Base-by-base conservation (phyloP, 305 asterid genomes). In the Salvia sclarea region DNA sequence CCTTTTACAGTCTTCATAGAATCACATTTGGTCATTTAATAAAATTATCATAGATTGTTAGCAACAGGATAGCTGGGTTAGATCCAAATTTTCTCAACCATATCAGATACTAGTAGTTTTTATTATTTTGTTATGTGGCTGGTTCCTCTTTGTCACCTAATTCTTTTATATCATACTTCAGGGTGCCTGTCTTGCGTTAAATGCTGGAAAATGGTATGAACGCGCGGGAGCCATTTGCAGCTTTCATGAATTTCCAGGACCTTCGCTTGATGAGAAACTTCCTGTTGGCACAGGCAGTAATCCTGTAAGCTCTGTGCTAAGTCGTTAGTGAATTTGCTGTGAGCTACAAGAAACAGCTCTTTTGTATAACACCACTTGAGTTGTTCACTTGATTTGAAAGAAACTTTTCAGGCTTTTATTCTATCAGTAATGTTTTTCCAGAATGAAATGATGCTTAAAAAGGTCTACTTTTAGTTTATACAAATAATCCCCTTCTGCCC, bases 271-370 rank as follows among this genome's bases (percentile, higher is more conserved):
- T 75, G 96, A 94, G 83, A 91, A 83, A 84, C 99, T 91, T 72
- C 99, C 99, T 49, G 96, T 91, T 79, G 97, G 99, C 77, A 91
- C 87, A 11, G 99, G 99, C 62, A 94, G 99, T 81, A 94, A 94
- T 79, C 98, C 99, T 67, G 99, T 91, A 87, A 81, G 99, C 86
- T 76, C 57, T 69, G 54, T 55, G 14, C 66, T 64, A n/a, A n/a
- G n/a, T n/a, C n/a, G n/a, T n/a, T n/a, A 55, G 45, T 9, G 65
- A 33, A 56, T 56, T 21, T 66, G 61, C 47, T 28, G 31, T 50
- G 54, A 41, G 61, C 61, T 45, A 35, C 35, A 16, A 21, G 48
- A 37, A 18, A 43, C 55, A 33, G 49, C 52, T 25, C 61, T 22
- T 59, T 69, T 22, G 30, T 12, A 10, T 63, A 74, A 64, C 64